A percentile compares a stretch with the other conserved stretches of the same genome.
phyloP scores from a whole-genome alignment of 805 yeast genomes.

The Lipomyces oligophaga region DNA sequence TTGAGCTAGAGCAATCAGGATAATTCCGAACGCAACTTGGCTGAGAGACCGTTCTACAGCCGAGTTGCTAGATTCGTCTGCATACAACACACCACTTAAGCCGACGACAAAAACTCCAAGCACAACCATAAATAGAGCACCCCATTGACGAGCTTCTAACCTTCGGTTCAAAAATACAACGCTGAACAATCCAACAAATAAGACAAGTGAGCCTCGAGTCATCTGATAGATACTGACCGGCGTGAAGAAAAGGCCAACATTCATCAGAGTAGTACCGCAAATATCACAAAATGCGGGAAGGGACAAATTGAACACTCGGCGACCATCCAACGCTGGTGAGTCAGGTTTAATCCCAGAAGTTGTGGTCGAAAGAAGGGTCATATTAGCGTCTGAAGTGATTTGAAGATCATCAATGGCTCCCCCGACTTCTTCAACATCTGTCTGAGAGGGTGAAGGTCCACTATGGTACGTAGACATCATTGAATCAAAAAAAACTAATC shows the following conservation, averaged over 20 bases:
- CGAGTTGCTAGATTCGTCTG: slow-evolving; percentile 5
- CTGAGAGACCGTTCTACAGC: slow-evolving; percentile 7
- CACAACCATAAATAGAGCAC: slow-evolving; percentile 58
- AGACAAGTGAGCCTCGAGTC: slow-evolving; percentile 75
- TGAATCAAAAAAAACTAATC: slow-evolving; percentile 34
- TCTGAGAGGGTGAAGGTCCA: background rate
- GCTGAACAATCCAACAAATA: slow-evolving; percentile 71
- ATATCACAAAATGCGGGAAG: slow-evolving; percentile 71
- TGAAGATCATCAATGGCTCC: slow-evolving; percentile 1
- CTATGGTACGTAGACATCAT: slow-evolving; percentile 1
- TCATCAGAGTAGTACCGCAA: slow-evolving; percentile 68
- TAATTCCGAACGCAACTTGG: slow-evolving; percentile 50
- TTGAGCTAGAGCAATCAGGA: slow-evolving; percentile 57
- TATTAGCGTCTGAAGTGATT: slow-evolving; percentile 13
- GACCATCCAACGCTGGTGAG: slow-evolving; percentile 26
- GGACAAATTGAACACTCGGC: slow-evolving; percentile 42
- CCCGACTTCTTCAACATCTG: slow-evolving; percentile 3
- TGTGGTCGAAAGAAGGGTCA: slow-evolving; percentile 10
- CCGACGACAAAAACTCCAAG: slow-evolving; percentile 72
- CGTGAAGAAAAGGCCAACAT: slow-evolving; percentile 66
- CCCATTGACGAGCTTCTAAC: slow-evolving; percentile 64
- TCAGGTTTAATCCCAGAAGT: background rate
- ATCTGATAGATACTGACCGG: slow-evolving; percentile 81
- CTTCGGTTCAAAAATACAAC: slow-evolving; percentile 55
- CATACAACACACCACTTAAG: slow-evolving; percentile 52